phyloP scores from a whole-genome alignment of 2,329 filamentous ascomycete genomes.

The Diaporthe sp. region DNA sequence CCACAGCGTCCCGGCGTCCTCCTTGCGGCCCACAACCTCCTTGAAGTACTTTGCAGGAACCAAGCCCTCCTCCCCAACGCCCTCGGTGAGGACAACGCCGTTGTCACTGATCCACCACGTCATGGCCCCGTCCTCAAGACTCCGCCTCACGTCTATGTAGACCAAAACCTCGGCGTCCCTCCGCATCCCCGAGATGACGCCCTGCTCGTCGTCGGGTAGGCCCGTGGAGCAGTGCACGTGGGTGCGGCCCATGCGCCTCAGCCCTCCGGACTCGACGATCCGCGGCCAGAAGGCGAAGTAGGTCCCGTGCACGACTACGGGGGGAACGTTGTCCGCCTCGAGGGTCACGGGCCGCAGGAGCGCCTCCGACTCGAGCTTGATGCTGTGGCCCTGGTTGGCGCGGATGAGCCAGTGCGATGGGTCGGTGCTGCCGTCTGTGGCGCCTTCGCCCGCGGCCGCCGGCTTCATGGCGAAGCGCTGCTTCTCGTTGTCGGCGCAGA shows the following conservation, averaged over 20 bases:
- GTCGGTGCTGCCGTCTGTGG: slow-evolving; percentile 46
- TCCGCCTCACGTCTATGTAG: slow-evolving; percentile 77
- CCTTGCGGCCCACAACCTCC: slow-evolving; percentile 71
- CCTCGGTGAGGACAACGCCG: slow-evolving; percentile 76
- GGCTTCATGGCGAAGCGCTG: slow-evolving; percentile 87
- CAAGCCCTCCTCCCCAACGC: slow-evolving; percentile 65
- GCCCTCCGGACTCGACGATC: slow-evolving; percentile 81
- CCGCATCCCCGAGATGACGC: slow-evolving; percentile 84
- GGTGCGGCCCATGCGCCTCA: slow-evolving; percentile 83
- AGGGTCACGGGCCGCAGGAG: slow-evolving; percentile 76
- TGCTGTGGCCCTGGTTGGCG: slow-evolving; percentile 94
- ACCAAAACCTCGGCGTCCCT: slow-evolving; percentile 80
- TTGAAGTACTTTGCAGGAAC: slow-evolving; percentile 76
- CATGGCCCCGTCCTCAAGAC: slow-evolving; percentile 69
- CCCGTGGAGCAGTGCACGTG: slow-evolving; percentile 92
- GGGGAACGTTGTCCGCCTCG: slow-evolving; percentile 67
- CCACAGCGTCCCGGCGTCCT: slow-evolving; percentile 74
- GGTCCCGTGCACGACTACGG: slow-evolving; percentile 85
- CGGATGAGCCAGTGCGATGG: slow-evolving; percentile 85
- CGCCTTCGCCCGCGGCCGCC: slow-evolving; percentile 40
- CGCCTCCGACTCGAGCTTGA: slow-evolving; percentile 77
- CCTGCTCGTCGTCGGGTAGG: slow-evolving; percentile 61
- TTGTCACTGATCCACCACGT: slow-evolving; percentile 85
- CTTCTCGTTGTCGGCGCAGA: slow-evolving; percentile 83
- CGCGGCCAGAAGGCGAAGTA: slow-evolving; percentile 82